A percentile compares a stretch with the other conserved stretches of the same genome.
These are phyloP conservation scores for Poterioochromonas sp. DNA, from an alignment of 352 stramenopile species.

Conservation along the genomic window DNA sequence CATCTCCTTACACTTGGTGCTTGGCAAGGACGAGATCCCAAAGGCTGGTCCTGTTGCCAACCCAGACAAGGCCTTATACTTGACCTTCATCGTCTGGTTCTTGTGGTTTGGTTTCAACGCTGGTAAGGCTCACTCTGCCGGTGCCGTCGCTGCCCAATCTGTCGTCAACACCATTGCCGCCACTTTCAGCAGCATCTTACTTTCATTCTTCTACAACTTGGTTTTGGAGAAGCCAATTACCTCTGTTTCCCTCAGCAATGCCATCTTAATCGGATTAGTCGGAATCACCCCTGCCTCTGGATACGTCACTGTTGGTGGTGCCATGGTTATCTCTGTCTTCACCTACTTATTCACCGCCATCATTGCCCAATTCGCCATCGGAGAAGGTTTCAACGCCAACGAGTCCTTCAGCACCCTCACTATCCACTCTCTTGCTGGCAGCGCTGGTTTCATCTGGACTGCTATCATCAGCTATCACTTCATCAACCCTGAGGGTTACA, in stretches of 20 bases:
- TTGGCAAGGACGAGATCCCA: slow-evolving; percentile 12
- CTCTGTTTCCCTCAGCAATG: not conserved
- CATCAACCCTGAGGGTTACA: not conserved
- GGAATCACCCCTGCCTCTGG: slow-evolving; percentile 9
- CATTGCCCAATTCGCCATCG: not conserved
- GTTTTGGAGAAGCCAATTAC: slow-evolving; percentile 9
- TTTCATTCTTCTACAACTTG: not conserved
- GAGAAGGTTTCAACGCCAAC: not conserved
- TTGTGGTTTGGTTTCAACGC: slow-evolving; percentile 23
- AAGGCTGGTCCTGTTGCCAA: not conserved
- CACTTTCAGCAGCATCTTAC: not conserved
- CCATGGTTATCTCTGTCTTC: not conserved
- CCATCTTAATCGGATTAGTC: not conserved
- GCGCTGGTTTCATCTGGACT: slow-evolving; percentile 4
- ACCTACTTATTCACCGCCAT: not conserved
- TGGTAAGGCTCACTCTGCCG: not conserved
- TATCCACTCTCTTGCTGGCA: not conserved
- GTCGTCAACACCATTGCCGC: slow-evolving; percentile 15
- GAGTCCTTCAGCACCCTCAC: not conserved
- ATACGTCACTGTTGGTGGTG: slow-evolving; percentile 23
- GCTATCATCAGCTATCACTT: slow-evolving; percentile 12
- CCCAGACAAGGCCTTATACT: not conserved
- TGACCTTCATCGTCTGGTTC: slow-evolving; percentile 2
- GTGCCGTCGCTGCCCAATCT: not conserved
- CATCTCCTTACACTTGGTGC: not conserved